These are phyloP conservation scores for Diutina pseudorugosa DNA, from an alignment of 1,139 yeast species.

Conservation along the genomic window DNA sequence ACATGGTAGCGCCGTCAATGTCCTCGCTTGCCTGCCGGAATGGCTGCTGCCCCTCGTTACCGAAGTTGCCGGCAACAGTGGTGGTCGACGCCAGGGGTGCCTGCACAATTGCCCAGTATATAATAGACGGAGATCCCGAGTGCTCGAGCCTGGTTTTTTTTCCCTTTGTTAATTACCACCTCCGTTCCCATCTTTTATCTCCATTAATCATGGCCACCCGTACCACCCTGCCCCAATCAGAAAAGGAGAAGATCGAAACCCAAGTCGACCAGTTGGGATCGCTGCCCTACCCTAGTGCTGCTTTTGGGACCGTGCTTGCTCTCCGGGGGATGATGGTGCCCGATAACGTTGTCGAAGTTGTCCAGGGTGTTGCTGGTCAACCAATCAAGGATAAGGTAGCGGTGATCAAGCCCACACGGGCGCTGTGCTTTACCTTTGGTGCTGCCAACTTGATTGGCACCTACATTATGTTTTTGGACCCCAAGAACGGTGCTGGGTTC, in stretches of 20 bases:
- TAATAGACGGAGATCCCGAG: not conserved
- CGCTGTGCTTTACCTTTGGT: slow-evolving; percentile 21
- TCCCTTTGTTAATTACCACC: too few relatives aligned
- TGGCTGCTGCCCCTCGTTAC: too few relatives aligned
- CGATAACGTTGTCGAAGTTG: not conserved
- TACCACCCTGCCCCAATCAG: not conserved
- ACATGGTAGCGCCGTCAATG: not conserved
- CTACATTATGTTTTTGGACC: slow-evolving; percentile 12
- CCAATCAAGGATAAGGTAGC: not conserved
- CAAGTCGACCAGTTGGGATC: not conserved
- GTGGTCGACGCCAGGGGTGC: not conserved
- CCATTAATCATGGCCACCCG: not conserved
- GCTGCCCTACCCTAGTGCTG: not conserved
- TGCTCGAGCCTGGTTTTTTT: too few relatives aligned
- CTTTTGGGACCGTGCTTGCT: not conserved
- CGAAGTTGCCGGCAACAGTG: not conserved
- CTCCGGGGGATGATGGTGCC: not conserved
- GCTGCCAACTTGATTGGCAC: slow-evolving; percentile 19
- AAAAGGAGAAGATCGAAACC: not conserved
- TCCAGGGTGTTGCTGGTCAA: not conserved
- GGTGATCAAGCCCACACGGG: slow-evolving; percentile 22
- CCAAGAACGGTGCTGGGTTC: slow-evolving; percentile 83
- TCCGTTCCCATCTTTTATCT: too few relatives aligned
- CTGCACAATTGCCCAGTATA: not conserved
- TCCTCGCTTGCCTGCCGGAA: too few relatives aligned